Base-by-base conservation (phyloP, 192 early-diverging fungal genomes). In the Piromyces sp. region DNA sequence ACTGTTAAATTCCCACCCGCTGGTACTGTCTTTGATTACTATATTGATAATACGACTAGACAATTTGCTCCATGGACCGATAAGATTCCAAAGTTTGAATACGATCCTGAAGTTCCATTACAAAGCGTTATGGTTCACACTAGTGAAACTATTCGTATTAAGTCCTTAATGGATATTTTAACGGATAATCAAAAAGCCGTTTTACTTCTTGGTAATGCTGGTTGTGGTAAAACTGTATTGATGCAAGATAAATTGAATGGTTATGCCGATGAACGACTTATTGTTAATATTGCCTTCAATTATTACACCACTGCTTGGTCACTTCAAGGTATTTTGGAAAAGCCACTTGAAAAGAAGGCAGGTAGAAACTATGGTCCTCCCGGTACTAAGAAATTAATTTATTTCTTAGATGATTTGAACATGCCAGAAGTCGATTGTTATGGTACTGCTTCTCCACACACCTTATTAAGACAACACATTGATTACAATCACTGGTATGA, bases 351-450 rank as follows among this genome's bases (percentile, higher is more conserved):
- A 82, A 92, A 92, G 83, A 92, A 92, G 79, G 91, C 91, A 15
- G 91, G 91, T 84, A 81, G 88, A 19, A 92, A 91, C 82, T 92
- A 90, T 82, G 91, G 90, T 29, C 91, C 91, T 26, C 90, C 90
- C 6, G 91, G 91, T 11, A 88, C 85, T 19, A 90, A 88, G 83
- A 92, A 92, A 82, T 82, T 92, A 79, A 90, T 92, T 81, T 92
- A 92, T 83, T 91, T 92, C 86, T 79, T 92, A 78, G 91, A 92
- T 83, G 91, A 92, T 82, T 84, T 92, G 22, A 92, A 92, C 84
- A 92, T 92, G 91, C 91, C 91, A 12, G 91, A 92, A 82, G 91
- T 92, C 17, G 91, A 92, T 85, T 91, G 91, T 80, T 92, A 92
- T 81, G 91, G 91, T 78, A 92, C 91, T 28, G 91, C 90, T 13